Evolutionary conservation across 164 flowering plant genomes (phyloP).

Genomic region (Euptelea pleiosperma): DNA sequence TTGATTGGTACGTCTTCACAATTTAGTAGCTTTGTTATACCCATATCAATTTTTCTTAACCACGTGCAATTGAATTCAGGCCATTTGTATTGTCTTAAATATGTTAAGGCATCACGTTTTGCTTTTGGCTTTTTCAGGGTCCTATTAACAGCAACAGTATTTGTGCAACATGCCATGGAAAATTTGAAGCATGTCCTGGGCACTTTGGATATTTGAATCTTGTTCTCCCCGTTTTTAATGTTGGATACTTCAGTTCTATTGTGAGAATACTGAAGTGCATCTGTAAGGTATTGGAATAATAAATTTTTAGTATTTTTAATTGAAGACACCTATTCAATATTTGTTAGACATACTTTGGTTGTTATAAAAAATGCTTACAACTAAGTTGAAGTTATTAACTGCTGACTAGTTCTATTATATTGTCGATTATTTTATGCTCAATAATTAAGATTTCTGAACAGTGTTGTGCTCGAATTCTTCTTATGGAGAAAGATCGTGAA

Average conservation of each 20-base stretch:
- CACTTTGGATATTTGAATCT: conserved; percentile 77
- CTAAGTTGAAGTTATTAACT: too few relatives aligned
- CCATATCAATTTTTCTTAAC: background rate
- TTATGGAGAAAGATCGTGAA: conserved; percentile 49
- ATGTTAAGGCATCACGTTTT: background rate
- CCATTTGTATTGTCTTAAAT: background rate
- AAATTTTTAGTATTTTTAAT: background rate
- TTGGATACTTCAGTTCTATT: conserved; percentile 58
- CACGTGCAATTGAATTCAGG: too few relatives aligned
- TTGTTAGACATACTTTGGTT: background rate
- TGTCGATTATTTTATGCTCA: conserved; percentile 4
- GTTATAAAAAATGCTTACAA: background rate
- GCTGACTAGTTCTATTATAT: background rate
- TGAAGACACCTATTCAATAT: background rate
- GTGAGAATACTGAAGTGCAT: conserved; percentile 75
- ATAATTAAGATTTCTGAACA: conserved; percentile 20
- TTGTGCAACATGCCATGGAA: conserved; percentile 71
- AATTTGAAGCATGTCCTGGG: conserved; percentile 63
- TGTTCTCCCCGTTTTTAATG: conserved; percentile 68
- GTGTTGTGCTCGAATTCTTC: conserved; percentile 78
- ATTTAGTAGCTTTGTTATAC: too few relatives aligned
- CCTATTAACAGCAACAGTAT: conserved; percentile 51
- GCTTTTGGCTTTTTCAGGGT: conserved; percentile 45
- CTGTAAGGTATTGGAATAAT: conserved; percentile 64
- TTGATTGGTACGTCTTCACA: too few relatives aligned